Percentiles rank a stretch among this genome's conserved stretches.
phyloP scores from a whole-genome alignment of 495 filamentous ascomycete genomes.

The Penicillium longicatenatum region DNA sequence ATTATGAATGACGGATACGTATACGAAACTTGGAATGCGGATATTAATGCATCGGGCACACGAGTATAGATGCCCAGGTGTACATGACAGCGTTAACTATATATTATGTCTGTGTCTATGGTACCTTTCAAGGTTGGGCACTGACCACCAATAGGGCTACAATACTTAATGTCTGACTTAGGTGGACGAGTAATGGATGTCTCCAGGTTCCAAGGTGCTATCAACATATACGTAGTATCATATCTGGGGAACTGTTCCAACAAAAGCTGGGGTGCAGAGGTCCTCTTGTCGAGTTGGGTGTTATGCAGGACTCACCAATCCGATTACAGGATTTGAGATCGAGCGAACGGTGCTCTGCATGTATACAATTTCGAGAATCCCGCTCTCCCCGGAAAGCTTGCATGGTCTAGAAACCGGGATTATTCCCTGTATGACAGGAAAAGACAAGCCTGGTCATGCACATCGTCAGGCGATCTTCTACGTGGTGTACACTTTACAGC shows the following conservation, averaged over 20 bases:
- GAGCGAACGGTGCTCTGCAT: neutral
- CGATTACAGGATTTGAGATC: neutral
- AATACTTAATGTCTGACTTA: no score
- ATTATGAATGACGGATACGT: neutral
- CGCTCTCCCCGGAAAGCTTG: slow-evolving; percentile 13
- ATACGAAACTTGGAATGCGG: neutral
- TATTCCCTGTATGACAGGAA: slow-evolving; percentile 7
- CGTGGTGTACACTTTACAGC: neutral
- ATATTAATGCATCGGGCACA: no score
- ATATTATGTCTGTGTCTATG: no score
- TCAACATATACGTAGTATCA: neutral
- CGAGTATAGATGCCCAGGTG: no score
- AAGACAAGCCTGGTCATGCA: slow-evolving; percentile 1
- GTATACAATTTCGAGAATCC: slow-evolving; percentile 1
- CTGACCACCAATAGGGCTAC: neutral
- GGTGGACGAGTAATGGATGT: no score
- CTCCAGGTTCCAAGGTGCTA: no score
- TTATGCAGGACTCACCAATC: neutral
- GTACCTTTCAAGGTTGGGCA: no score
- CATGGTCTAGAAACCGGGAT: slow-evolving; percentile 4
- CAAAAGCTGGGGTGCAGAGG: slow-evolving; percentile 7
- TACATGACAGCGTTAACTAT: no score
- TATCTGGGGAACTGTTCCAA: neutral
- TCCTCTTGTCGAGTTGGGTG: slow-evolving; percentile 7
- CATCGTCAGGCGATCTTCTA: slow-evolving; percentile 12